Evolutionary conservation across 352 stramenopile species (phyloP).

Genomic region (Pythium folliculosum): DNA sequence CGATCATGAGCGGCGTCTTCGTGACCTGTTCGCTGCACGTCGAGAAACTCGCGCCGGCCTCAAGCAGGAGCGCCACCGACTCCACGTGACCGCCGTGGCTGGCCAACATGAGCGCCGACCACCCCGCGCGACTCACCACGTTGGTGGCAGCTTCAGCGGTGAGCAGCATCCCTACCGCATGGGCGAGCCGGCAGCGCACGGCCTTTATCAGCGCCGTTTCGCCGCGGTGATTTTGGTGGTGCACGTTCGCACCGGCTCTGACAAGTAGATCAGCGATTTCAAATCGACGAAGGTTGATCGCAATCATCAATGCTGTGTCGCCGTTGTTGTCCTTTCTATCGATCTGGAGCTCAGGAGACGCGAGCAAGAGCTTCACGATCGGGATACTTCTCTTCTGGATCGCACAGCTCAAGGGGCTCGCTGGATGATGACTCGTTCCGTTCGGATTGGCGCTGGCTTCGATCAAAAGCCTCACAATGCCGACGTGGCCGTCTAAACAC

Average conservation of each 20-base stretch:
- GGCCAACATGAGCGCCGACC: neutral
- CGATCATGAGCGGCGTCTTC: neutral
- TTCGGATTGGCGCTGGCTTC: neutral
- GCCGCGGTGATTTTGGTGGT: neutral
- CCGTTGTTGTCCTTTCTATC: neutral
- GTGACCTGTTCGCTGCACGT: neutral
- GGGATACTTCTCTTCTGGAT: neutral
- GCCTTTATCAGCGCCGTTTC: neutral
- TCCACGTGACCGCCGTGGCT: neutral
- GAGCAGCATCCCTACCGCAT: too few species aligned
- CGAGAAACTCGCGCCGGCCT: neutral
- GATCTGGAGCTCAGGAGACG: neutral
- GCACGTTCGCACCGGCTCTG: neutral
- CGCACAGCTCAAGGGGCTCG: neutral
- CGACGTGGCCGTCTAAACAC: neutral
- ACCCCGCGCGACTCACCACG: too few species aligned
- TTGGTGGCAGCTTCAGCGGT: too few species aligned
- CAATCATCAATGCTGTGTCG: neutral
- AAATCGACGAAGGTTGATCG: neutral
- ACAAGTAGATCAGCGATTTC: neutral
- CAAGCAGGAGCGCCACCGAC: neutral
- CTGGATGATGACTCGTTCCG: neutral
- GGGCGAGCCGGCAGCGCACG: too few species aligned
- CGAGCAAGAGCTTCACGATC: neutral
- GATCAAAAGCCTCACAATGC: neutral